Percentiles rank a stretch among this genome's conserved stretches.
These are phyloP conservation scores for Bimuria novae-zelandiae DNA, from an alignment of 2,329 filamentous ascomycete species.

Conservation along the genomic window DNA sequence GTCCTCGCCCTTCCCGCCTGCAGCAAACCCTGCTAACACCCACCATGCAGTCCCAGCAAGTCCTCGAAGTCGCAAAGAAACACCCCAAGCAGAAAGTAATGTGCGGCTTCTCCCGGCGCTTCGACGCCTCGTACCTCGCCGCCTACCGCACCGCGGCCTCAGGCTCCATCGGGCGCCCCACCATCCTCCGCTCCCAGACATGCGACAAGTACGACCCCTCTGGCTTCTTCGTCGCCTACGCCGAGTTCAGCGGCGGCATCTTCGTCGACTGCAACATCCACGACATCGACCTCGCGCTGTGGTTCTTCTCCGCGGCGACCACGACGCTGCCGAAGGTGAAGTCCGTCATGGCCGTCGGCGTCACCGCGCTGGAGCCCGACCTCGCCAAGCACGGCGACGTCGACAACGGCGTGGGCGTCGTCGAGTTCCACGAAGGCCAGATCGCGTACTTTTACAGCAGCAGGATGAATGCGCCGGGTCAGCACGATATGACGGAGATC, in stretches of 20 bases:
- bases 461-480: constrained; percentile 70
- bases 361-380: constrained; percentile 63
- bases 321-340: constrained; percentile 53
- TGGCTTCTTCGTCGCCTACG: constrained; percentile 71
- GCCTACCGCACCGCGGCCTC: constrained; percentile 58
- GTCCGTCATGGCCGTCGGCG: constrained; percentile 60
- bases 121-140: constrained; percentile 68
- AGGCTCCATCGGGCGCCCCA: constrained; percentile 63
- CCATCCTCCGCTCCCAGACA: constrained; percentile 67
- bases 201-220: constrained; percentile 68
- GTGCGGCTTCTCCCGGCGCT: constrained; percentile 68
- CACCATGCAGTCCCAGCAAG: constrained; percentile 59
- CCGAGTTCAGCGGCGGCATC: constrained; percentile 68
- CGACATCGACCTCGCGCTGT: constrained; percentile 69
- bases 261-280: constrained; percentile 75
- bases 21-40: constrained; percentile 12
- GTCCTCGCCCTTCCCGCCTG: constrained; percentile 27
- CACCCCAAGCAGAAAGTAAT: constrained; percentile 67
- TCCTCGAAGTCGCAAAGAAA: constrained; percentile 60
- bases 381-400: constrained; percentile 62
- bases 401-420: constrained; percentile 66
- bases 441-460: constrained; percentile 68
- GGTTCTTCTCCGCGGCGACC: constrained; percentile 58
- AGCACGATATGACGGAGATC: constrained; percentile 70
- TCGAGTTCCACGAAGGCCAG: constrained; percentile 67